Conservation (phyloP, 345 rosid species). For the Garcia nutans region DNA sequence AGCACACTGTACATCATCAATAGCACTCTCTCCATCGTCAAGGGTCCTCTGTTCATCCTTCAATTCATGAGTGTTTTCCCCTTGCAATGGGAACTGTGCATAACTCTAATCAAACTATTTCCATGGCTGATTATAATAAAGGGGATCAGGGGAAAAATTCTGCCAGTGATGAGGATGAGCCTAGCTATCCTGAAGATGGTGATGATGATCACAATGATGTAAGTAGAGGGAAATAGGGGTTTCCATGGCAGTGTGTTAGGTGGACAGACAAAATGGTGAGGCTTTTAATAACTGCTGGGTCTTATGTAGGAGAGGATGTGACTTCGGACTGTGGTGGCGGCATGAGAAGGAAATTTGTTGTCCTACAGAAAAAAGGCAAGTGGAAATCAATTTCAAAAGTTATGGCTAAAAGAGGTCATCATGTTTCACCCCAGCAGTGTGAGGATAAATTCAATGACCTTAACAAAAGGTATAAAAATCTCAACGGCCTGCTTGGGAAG, state of each 20-base stretch:
- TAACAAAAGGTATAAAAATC: constrained; percentile 87
- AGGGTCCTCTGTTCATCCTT: constrained; percentile 36
- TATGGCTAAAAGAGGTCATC: constrained; percentile 80
- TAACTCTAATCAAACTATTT: constrained; percentile 50
- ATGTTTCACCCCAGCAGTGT: constrained; percentile 94
- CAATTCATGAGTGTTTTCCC: constrained; percentile 61
- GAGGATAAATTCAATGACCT: constrained; percentile 94
- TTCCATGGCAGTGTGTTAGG: constrained; percentile 90
- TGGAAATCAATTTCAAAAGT: constrained; percentile 89
- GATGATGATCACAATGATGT: constrained; percentile 52
- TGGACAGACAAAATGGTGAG: constrained; percentile 96
- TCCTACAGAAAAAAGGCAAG: constrained; percentile 82
- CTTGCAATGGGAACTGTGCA: constrained; percentile 65
- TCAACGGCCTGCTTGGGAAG: constrained; percentile 88
- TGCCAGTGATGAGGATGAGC: constrained; percentile 81
- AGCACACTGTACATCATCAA: constrained; percentile 47
- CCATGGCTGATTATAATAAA: constrained; percentile 48
- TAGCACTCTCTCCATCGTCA: constrained; percentile 51
- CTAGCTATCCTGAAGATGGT: constrained; percentile 71
- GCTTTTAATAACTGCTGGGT: constrained; percentile 82
- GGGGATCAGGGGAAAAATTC: constrained; percentile 59
- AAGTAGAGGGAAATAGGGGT: constrained; percentile 55
- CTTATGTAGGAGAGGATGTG: constrained; percentile 77
- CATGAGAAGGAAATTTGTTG: constrained; percentile 64
- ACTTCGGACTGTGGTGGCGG: constrained; percentile 49